Evolutionary conservation across 768 basidiomycete species (phyloP).

Genomic region (Dioszegia aurantiaca): DNA sequence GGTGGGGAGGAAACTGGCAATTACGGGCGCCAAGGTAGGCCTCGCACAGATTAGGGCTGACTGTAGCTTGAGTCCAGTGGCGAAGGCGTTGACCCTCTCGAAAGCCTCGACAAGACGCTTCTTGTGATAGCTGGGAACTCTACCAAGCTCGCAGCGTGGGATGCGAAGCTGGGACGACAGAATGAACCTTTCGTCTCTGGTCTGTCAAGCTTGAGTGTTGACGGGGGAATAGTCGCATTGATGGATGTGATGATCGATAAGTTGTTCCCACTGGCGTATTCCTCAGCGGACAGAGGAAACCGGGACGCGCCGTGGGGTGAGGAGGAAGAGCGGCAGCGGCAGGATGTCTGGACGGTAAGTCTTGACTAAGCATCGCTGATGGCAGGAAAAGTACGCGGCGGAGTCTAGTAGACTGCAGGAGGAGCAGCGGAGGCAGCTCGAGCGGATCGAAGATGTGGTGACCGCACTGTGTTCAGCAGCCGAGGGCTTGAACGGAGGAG

Average conservation of each 20-base stretch:
- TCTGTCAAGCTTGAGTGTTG: conserved; percentile 70
- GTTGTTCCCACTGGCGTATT: conserved; percentile 72
- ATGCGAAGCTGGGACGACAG: conserved; percentile 79
- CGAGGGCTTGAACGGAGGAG: conserved; percentile 52
- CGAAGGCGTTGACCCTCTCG: conserved; percentile 77
- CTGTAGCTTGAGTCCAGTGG: conserved; percentile 67
- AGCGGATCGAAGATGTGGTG: conserved; percentile 60
- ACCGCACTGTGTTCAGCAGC: conserved; percentile 61
- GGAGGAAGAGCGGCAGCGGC: conserved; percentile 63
- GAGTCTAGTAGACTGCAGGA: conserved; percentile 62
- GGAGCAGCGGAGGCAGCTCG: conserved; percentile 61
- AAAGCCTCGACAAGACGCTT: conserved; percentile 67
- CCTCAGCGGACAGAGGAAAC: conserved; percentile 63
- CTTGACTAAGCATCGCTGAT: conserved; percentile 8
- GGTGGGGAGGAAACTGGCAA: conserved; percentile 77
- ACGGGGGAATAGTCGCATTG: conserved; percentile 74
- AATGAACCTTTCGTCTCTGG: conserved; percentile 66
- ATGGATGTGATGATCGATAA: conserved; percentile 73
- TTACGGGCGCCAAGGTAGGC: conserved; percentile 74
- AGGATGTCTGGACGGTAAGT: conserved; percentile 70
- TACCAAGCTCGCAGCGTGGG: conserved; percentile 80
- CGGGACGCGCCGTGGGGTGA: conserved; percentile 66
- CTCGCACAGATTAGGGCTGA: conserved; percentile 5
- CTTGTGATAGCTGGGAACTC: conserved; percentile 78
- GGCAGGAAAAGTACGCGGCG: conserved; percentile 61